Conservation (phyloP, 352 stramenopile species). For the Plasmopara muralis region DNA sequence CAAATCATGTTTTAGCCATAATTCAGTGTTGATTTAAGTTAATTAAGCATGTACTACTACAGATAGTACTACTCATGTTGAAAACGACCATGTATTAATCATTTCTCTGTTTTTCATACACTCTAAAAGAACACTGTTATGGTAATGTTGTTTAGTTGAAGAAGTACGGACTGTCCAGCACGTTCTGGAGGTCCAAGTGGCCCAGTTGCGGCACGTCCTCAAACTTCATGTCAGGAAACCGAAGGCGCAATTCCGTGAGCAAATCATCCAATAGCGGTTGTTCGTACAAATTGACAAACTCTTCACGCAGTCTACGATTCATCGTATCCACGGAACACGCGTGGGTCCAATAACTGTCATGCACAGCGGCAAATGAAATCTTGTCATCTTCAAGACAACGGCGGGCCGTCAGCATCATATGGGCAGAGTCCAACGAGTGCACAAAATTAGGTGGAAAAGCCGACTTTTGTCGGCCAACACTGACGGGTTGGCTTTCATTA, state of each 20-base stretch:
- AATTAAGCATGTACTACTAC: too few species aligned
- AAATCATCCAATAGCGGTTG: constrained; percentile 95
- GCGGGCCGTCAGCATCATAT: constrained; percentile 98
- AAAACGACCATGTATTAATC: too few species aligned
- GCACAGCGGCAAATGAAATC: constrained; percentile 95
- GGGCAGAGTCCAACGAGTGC: constrained; percentile 98
- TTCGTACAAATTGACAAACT: constrained; percentile 98
- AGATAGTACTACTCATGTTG: too few species aligned
- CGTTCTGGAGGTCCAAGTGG: constrained; percentile 91
- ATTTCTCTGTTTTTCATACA: constrained; percentile 20
- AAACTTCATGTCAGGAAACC: constrained; percentile 95
- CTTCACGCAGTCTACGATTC: constrained; percentile 88
- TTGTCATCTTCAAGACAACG: constrained; percentile 90
- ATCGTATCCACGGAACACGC: constrained; percentile 92
- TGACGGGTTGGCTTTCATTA: constrained; percentile 53
- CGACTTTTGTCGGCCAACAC: constrained; percentile 86
- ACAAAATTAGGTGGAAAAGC: constrained; percentile 99
- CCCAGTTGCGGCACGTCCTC: constrained; percentile 90
- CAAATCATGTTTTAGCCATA: constrained; percentile 16
- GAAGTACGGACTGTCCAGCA: constrained; percentile 97
- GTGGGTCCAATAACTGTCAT: constrained; percentile 99
- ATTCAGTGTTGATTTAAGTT: neutral
- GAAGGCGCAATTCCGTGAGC: constrained; percentile 85
- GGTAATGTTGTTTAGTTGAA: constrained; percentile 89
- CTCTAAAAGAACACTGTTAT: constrained; percentile 20